Evolutionary conservation across 2,329 filamentous ascomycete genomes (phyloP).

Genomic region (Fusarium irregulare): DNA sequence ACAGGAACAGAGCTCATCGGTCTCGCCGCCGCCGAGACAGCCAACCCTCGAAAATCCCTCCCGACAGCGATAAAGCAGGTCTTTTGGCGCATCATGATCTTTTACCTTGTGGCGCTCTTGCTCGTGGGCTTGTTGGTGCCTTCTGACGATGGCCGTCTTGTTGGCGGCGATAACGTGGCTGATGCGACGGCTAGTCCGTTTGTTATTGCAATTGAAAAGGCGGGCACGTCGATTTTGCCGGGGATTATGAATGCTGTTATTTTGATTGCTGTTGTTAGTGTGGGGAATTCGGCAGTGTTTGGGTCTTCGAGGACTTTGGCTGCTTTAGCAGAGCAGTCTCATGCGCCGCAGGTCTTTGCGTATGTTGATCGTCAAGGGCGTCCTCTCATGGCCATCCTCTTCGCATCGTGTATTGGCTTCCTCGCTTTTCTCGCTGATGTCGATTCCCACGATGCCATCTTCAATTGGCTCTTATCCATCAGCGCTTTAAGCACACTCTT

Average conservation of each 20-base stretch:
- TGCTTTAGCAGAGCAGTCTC: slow-evolving; percentile 86
- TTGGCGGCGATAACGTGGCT: slow-evolving; percentile 64
- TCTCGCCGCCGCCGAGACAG: slow-evolving; percentile 80
- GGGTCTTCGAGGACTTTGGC: slow-evolving; percentile 90
- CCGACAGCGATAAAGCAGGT: slow-evolving; percentile 92
- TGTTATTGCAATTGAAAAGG: slow-evolving; percentile 89
- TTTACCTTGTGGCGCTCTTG: slow-evolving; percentile 87
- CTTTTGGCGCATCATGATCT: slow-evolving; percentile 92
- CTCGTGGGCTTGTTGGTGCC: slow-evolving; percentile 86
- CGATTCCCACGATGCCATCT: slow-evolving; percentile 68
- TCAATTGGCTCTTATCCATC: slow-evolving; percentile 83
- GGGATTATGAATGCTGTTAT: slow-evolving; percentile 97
- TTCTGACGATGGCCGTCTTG: slow-evolving; percentile 73
- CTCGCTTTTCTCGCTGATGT: slow-evolving; percentile 81
- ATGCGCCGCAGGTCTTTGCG: slow-evolving; percentile 79
- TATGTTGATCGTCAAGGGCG: slow-evolving; percentile 90
- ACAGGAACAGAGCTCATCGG: slow-evolving; percentile 81
- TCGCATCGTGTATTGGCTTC: slow-evolving; percentile 76
- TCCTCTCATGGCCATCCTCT: slow-evolving; percentile 76
- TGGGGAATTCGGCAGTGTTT: slow-evolving; percentile 92
- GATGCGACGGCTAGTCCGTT: slow-evolving; percentile 86
- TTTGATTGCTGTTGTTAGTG: slow-evolving; percentile 87
- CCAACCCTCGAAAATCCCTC: slow-evolving; percentile 81
- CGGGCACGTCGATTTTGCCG: slow-evolving; percentile 81
- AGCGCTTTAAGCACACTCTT: slow-evolving; percentile 79